Percentiles rank a stretch among this genome's conserved stretches.
These are phyloP conservation scores for Rhododendron molle DNA, from an alignment of 148 eudicot species.

Conservation along the genomic window DNA sequence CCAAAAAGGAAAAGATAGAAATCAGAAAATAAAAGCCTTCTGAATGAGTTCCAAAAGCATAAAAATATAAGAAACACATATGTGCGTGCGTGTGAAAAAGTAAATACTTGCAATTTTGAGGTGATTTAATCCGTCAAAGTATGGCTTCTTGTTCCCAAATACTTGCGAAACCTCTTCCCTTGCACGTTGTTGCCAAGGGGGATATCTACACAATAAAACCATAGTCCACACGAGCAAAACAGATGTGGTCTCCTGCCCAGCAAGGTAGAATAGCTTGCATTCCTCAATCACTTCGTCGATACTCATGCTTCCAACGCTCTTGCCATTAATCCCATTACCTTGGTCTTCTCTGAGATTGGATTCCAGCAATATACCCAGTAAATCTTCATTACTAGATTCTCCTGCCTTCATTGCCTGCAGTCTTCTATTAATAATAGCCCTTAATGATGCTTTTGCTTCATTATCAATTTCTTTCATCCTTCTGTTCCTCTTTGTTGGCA, in stretches of 20 bases:
- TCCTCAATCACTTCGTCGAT: conserved; percentile 15
- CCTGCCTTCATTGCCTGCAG: conserved; percentile 14
- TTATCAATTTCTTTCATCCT: conserved; percentile 13
- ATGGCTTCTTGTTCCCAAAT: conserved; percentile 13
- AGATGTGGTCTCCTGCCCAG: conserved; percentile 22
- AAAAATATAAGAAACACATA: not conserved
- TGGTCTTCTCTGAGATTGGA: conserved; percentile 13
- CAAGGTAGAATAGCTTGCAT: conserved; percentile 19
- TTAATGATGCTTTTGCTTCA: conserved; percentile 8
- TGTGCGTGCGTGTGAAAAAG: not conserved
- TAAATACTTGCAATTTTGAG: conserved; percentile 17
- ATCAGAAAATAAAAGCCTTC: not conserved
- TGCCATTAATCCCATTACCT: not conserved
- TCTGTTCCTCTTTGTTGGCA: conserved; percentile 23
- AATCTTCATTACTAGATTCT: conserved; percentile 10
- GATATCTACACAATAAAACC: conserved; percentile 15
- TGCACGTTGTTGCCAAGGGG: conserved; percentile 15
- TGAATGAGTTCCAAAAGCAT: not conserved
- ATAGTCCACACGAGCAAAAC: conserved; percentile 14
- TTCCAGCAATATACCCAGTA: conserved; percentile 12
- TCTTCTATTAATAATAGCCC: conserved; percentile 11
- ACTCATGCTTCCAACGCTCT: conserved; percentile 13
- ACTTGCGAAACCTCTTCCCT: conserved; percentile 13
- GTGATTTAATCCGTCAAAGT: conserved; percentile 14
- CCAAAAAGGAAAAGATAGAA: not conserved